Evolutionary conservation across 2,329 filamentous ascomycete genomes (phyloP).

Genomic region (Pseudogymnoascus sp.): DNA sequence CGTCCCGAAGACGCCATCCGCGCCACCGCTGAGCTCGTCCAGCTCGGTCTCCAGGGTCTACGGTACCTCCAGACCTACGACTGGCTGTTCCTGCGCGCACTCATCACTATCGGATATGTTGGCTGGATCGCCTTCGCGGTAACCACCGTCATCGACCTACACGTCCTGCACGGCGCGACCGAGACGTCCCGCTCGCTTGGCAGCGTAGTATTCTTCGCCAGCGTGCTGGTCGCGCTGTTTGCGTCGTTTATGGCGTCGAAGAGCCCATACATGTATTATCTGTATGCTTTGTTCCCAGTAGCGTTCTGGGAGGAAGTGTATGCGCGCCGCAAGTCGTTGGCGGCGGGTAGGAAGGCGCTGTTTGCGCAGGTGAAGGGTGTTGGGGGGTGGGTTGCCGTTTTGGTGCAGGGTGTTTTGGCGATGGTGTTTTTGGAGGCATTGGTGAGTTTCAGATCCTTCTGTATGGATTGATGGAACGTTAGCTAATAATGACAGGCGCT

Average conservation of each 20-base stretch:
- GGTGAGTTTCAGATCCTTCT: constrained; percentile 37
- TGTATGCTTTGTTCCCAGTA: constrained; percentile 85
- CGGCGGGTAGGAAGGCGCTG: constrained; percentile 57
- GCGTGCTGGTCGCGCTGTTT: constrained; percentile 66
- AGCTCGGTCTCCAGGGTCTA: constrained; percentile 69
- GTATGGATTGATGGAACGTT: not conserved
- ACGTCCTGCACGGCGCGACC: constrained; percentile 68
- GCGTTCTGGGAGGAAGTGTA: constrained; percentile 96
- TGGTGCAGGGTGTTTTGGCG: constrained; percentile 58
- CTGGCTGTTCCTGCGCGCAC: constrained; percentile 85
- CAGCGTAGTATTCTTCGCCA: constrained; percentile 62
- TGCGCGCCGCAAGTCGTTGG: constrained; percentile 62
- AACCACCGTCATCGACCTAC: constrained; percentile 79
- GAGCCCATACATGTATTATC: constrained; percentile 79
- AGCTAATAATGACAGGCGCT: constrained; percentile 52
- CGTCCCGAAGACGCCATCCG: constrained; percentile 70
- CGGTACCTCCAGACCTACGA: constrained; percentile 97
- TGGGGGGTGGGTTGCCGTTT: constrained; percentile 48
- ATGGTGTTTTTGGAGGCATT: constrained; percentile 71
- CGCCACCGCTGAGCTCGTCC: constrained; percentile 68
- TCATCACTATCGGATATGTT: constrained; percentile 84
- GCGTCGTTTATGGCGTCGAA: constrained; percentile 71
- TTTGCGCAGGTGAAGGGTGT: constrained; percentile 60
- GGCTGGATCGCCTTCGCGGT: constrained; percentile 93
- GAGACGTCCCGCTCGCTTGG: constrained; percentile 53